Percentiles rank a stretch among this genome's conserved stretches.
Evolutionary conservation across 2,329 filamentous ascomycete genomes (phyloP).

Genomic region (Trichothecium sympodiale): DNA sequence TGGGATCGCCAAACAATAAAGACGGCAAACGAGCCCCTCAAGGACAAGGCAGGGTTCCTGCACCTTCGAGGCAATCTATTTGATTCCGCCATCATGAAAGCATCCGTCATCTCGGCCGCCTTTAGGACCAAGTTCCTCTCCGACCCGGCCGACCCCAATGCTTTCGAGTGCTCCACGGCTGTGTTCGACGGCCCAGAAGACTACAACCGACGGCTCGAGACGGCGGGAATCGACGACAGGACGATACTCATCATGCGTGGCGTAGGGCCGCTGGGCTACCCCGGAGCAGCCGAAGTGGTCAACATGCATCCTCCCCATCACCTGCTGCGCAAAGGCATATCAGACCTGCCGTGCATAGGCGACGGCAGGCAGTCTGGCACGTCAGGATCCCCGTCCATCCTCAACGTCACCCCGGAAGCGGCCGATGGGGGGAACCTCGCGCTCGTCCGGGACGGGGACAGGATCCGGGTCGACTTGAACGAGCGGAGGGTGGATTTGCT

Average conservation of each 20-base stretch:
- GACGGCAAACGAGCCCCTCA: constrained; percentile 31
- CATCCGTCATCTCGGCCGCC: constrained; percentile 33
- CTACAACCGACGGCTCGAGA: constrained; percentile 18
- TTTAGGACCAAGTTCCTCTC: constrained; percentile 33
- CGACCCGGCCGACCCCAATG: constrained; percentile 32
- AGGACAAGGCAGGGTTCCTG: constrained; percentile 37
- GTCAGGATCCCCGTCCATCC: constrained; percentile 40
- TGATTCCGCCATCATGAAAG: constrained; percentile 42
- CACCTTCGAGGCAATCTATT: constrained; percentile 36
- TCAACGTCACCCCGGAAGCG: constrained; percentile 45
- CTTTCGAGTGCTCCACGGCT: constrained; percentile 33
- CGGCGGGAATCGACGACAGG: constrained; percentile 13
- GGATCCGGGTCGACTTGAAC: constrained; percentile 35
- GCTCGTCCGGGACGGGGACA: constrained; percentile 36
- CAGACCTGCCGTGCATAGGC: constrained; percentile 37
- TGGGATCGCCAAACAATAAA: constrained; percentile 39
- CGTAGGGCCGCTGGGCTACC: constrained; percentile 36
- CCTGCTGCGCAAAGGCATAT: constrained; percentile 31
- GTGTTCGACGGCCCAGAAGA: constrained; percentile 42
- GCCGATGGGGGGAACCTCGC: constrained; percentile 42
- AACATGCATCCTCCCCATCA: constrained; percentile 38
- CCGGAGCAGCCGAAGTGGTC: constrained; percentile 38
- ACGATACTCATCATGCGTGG: constrained; percentile 32
- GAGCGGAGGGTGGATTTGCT: constrained; percentile 37
- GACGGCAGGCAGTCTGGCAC: constrained; percentile 45